Conservation (phyloP, 2,329 filamentous ascomycete genomes). For the Cadophora luteo-olivacea region DNA sequence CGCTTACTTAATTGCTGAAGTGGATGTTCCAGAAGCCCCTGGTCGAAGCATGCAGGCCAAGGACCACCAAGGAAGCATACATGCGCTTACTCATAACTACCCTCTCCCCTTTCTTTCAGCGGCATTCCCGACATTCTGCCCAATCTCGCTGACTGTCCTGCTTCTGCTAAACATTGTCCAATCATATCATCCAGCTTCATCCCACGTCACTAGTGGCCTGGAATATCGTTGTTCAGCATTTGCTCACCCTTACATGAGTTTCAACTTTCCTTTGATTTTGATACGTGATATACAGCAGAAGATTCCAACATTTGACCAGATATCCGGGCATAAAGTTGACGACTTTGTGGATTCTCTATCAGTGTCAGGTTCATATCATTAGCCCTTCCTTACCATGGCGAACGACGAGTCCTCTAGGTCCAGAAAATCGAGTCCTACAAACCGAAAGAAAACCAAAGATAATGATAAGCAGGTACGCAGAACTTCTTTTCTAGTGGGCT, state of each 20-base stretch:
- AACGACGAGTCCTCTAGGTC: not conserved
- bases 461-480: not conserved
- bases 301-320: not conserved
- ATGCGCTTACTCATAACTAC: conserved; percentile 17
- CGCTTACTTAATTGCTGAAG: conserved; percentile 13
- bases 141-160: not conserved
- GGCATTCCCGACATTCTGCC: conserved; percentile 4
- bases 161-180: not conserved
- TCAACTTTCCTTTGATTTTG: not conserved
- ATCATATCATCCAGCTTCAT: not conserved
- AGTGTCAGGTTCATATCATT: not conserved
- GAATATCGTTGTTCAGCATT: conserved; percentile 12
- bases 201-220: not conserved
- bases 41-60: conserved; percentile 8
- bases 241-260: conserved; percentile 6
- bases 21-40: conserved; percentile 8
- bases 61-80: not conserved
- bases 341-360: not conserved
- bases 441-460: not conserved
- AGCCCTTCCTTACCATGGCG: not conserved
- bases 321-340: not conserved
- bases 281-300: not conserved
- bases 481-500: no score
- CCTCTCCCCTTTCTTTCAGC: not conserved
- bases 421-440: not conserved